Evolutionary conservation across 495 filamentous ascomycete genomes (phyloP), one percentile per base, ranked within the genome.

Genomic region (Penicillium canescens): DNA sequence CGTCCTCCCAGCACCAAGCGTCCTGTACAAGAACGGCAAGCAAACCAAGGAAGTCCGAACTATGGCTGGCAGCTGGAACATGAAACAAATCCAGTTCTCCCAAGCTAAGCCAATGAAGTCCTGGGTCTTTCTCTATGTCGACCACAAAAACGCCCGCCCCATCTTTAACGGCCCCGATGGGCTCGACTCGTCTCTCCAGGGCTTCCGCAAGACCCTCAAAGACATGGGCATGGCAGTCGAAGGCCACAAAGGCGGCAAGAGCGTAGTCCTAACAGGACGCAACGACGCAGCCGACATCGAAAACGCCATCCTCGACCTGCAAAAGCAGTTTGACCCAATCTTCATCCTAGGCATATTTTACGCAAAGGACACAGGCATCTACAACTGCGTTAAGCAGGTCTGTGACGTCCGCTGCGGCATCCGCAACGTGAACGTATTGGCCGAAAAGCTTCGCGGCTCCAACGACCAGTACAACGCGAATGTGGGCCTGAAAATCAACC

Each of bases 401-500:
- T 87, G 79, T 4, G 90, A 96, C 57, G 62, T 86, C 3, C 68
- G 75, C 1, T 75, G 69, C 42, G 90, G 90, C 5, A 72, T 90
- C 21, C 80, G 80, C 16, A 90, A 83, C 7, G 78, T 90, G 40
- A 87, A 85, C 54, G 73, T 81, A 8, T 71, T 86, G 4, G 77
- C 58, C 0, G 46, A 68, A 2, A 86, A 87, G 51, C 62, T 91
- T 44, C 35, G 55, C 9, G 58, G 42, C 35, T 58, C 71, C 0
- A 71, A 78, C 34, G 36, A 57, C 0, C 80, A 84, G 35, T 90
- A 89, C 60, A 82, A 82, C 34, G 86, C 86, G 57, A 96, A 95
- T 54, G 75, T 93, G 2, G 88, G 74, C 5, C 67, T 95, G 18
- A 96, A 92, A 65, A 82, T 95, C 70, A 96, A 96, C 64, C 67